Base-by-base conservation (phyloP, 495 filamentous ascomycete species). In the Penicillium argentinense region DNA sequence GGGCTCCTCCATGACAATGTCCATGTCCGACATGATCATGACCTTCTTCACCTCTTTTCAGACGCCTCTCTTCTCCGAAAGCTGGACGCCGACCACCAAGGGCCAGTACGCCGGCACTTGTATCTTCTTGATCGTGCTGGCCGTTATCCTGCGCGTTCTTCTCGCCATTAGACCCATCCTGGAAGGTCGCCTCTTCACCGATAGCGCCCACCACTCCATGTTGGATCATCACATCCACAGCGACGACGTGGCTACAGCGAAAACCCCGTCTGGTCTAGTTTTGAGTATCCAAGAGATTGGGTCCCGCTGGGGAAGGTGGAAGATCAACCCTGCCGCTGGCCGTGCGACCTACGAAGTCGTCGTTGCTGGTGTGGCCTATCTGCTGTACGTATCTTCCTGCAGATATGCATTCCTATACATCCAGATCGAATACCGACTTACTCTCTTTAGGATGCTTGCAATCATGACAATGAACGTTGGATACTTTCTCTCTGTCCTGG, bases 381-480 rank as follows among this genome's bases (percentile, higher is more conserved):
- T 64, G 18, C 51, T 60, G 55, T 63, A 24, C 53, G 54, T 56
- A 33, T 27, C 21, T 17, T 9, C 0, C 9, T n/a, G n/a, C n/a
- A n/a, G n/a, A n/a, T n/a, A n/a, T n/a, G n/a, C n/a, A n/a, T n/a
- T n/a, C n/a, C n/a, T n/a, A n/a, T n/a, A n/a, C n/a, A n/a, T n/a
- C n/a, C n/a, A n/a, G n/a, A n/a, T n/a, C n/a, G n/a, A 12, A 49
- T n/a, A 23, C 36, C 41, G 4, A 44, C 8, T 0, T 6, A 2
- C 2, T 6, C 2, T 13, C 32, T n/a, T 25, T 27, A 65, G 62
- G 9, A 66, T 66, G 62, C 51, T 66, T 11, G 62, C 50, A 17
- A 57, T 63, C 17, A 66, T 66, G 62, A 66, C 62, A 4, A 66
- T 66, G 62, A 66, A 66, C 14, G 57, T 66, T 1, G 62, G 62